Percentiles rank a stretch among this genome's conserved stretches.
Conservation (phyloP, 2,329 filamentous ascomycete genomes). For the Microdochium bolleyi region DNA sequence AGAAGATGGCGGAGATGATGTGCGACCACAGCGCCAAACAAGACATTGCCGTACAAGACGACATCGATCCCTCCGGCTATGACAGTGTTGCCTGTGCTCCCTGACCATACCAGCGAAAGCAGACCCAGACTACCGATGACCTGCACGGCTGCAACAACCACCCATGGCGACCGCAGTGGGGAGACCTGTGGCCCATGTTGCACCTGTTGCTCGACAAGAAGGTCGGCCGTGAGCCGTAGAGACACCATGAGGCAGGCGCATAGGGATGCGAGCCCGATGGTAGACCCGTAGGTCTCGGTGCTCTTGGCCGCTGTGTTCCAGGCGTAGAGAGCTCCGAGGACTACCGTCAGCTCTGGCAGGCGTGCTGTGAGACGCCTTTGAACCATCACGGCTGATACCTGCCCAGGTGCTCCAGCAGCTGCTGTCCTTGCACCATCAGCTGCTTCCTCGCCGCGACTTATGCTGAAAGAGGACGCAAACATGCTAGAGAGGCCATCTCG, state of each 20-base stretch:
- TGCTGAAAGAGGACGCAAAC: conserved; percentile 22
- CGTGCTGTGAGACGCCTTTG: conserved; percentile 14
- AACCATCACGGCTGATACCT: background rate
- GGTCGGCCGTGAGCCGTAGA: conserved; percentile 18
- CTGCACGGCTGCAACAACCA: background rate
- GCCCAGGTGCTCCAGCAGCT: background rate
- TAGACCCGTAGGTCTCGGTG: conserved; percentile 16
- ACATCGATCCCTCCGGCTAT: background rate
- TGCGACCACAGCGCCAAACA: background rate
- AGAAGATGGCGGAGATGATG: background rate
- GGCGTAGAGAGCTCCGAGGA: conserved; percentile 13
- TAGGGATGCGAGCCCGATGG: conserved; percentile 16
- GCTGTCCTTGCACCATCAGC: conserved; percentile 2
- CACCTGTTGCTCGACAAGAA: conserved; percentile 17
- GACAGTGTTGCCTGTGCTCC: background rate
- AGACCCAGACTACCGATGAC: background rate
- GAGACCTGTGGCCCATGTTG: conserved; percentile 11
- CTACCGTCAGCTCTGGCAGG: conserved; percentile 13
- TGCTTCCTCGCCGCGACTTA: conserved; percentile 15
- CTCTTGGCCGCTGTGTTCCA: conserved; percentile 18
- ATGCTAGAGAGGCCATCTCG: conserved; percentile 20
- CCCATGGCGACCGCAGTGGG: background rate
- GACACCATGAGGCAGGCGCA: conserved; percentile 19
- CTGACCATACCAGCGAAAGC: background rate
- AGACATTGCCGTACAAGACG: background rate